Percentiles rank a stretch among this genome's conserved stretches.
These are phyloP conservation scores for Cryphonectria radicalis DNA, from an alignment of 2,329 filamentous ascomycete genomes.

Conservation along the genomic window DNA sequence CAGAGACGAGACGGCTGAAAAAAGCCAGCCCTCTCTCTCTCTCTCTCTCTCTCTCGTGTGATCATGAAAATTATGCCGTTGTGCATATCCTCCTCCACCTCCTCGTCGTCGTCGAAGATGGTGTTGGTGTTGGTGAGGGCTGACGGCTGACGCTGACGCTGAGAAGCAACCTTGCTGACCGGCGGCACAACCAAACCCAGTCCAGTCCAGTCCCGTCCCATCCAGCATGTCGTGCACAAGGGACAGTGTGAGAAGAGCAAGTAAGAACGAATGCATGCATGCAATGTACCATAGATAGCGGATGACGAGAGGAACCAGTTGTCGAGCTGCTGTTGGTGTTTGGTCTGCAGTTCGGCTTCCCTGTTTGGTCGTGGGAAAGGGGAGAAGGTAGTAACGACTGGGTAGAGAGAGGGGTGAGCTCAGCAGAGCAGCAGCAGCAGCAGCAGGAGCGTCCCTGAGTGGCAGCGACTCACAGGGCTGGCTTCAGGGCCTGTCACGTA, in stretches of 20 bases:
- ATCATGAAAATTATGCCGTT: not conserved
- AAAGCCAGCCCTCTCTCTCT: too few relatives aligned
- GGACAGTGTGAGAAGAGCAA: not conserved
- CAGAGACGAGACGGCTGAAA: not conserved
- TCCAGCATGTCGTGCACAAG: not conserved
- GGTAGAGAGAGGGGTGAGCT: not conserved
- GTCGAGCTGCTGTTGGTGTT: not conserved
- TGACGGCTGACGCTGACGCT: not conserved
- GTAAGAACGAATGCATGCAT: not conserved
- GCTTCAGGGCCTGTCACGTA: not conserved
- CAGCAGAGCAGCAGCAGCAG: not conserved
- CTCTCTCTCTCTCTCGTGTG: not conserved
- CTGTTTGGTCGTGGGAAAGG: constrained; percentile 3
- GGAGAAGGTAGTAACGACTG: not conserved
- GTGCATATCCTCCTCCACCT: not conserved
- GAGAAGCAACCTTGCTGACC: constrained; percentile 1
- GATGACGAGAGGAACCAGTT: not conserved
- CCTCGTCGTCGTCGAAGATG: not conserved
- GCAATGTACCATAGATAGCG: not conserved
- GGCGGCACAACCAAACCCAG: not conserved
- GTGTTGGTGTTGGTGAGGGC: not conserved
- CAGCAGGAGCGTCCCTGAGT: too few relatives aligned
- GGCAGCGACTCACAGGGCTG: not conserved
- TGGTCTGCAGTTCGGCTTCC: not conserved
- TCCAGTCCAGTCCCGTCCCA: too few relatives aligned